Base-by-base conservation (phyloP, 78 protist species). In the Pigoraptor vietnamica region DNA sequence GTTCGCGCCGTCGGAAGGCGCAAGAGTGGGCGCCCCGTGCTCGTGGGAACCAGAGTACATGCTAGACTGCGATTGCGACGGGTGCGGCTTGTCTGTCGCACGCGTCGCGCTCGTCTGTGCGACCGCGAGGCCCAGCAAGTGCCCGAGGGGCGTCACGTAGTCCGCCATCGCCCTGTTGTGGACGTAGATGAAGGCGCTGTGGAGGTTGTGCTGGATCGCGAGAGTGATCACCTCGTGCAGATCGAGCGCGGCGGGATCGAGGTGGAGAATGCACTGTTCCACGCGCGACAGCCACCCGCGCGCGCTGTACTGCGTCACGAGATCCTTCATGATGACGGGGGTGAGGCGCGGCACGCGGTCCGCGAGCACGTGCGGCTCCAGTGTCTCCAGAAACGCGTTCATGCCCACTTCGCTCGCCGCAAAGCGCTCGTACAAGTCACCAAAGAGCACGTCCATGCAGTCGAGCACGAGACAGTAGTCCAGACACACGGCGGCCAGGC, bases 141-240 rank as follows among this genome's bases (percentile, higher is more conserved):
- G 94, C 24, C 82, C 91, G 35, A 94, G 83, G n/a, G 96, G 96
- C 32, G 94, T 89, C 24, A 92, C 86, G 86, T 94, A 94, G 67
- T 94, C 96, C n/a, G 86, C 84, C 32, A 94, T 48, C 19, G 93
- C 96, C 29, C 83, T 67, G 81, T 90, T 94, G 93, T 91, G 92
- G 0, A 94, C 93, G 92, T 94, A 94, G 1, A 94, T 92, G 1
- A 94, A 19, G 21, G 96, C 96, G n/a, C 88, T 88, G 23, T 81
- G 92, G 6, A 94, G 94, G 81, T 89, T 86, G 40, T 91, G 93
- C 32, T 55, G 82, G 33, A 94, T 81, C 67, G 94, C 92, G 25
- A 94, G 90, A 1, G 90, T 55, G 39, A 92, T 91, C 0, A 93
- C 89, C 56, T 94, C 93, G 87, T 94, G 94, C n/a, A 94, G 87